Evolutionary conservation across 306 rosid genomes (phyloP).

Genomic region (Hippophae tibetana): DNA sequence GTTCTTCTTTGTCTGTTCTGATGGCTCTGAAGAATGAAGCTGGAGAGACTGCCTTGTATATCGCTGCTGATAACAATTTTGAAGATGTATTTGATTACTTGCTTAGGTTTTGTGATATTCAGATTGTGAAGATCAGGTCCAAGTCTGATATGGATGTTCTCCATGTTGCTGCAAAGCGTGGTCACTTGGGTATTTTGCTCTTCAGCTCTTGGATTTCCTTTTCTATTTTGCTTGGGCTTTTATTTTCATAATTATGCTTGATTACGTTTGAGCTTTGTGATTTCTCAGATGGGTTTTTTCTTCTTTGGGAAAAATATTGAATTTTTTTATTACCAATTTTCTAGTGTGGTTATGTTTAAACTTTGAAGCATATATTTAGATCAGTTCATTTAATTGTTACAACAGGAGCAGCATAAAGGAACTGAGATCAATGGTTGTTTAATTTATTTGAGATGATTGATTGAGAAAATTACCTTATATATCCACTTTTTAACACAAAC

Average conservation of each 20-base stretch:
- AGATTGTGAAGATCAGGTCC: constrained; percentile 64
- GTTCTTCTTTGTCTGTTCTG: constrained; percentile 43
- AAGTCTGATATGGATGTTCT: constrained; percentile 76
- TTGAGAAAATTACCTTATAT: too few species aligned
- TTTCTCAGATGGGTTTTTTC: neutral
- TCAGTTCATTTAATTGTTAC: too few species aligned
- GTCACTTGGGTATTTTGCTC: constrained; percentile 55
- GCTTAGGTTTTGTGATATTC: constrained; percentile 39
- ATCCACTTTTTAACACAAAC: too few species aligned
- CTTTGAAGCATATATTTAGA: too few species aligned
- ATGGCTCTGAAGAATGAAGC: constrained; percentile 75
- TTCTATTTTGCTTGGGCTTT: neutral
- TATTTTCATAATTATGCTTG: neutral
- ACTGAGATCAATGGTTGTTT: too few species aligned
- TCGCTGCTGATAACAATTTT: constrained; percentile 61
- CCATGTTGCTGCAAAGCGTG: constrained; percentile 80
- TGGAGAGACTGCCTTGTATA: constrained; percentile 63
- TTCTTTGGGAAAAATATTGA: too few species aligned
- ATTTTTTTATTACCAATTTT: too few species aligned
- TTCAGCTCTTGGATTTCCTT: neutral
- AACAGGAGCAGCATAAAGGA: too few species aligned
- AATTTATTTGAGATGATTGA: too few species aligned
- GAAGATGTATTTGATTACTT: constrained; percentile 50
- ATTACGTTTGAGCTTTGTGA: neutral
- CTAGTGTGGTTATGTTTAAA: too few species aligned